These are phyloP conservation scores for Marasmius tenuissimus DNA, from an alignment of 1,284 basidiomycete genomes.

Conservation along the genomic window DNA sequence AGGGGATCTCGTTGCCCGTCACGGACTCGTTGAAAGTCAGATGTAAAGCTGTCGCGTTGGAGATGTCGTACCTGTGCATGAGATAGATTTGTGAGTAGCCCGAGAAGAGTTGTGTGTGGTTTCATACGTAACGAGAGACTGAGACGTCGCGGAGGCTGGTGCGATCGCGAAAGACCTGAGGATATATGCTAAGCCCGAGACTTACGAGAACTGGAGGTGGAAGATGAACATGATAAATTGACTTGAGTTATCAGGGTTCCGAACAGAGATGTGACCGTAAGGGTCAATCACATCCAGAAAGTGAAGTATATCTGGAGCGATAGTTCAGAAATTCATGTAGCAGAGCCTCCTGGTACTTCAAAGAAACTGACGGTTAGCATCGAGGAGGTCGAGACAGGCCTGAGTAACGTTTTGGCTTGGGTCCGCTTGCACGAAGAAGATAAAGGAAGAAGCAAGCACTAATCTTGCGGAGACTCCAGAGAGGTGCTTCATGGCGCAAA, in stretches of 20 bases:
- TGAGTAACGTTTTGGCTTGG: conserved; percentile 10
- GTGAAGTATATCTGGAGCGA: conserved; percentile 19
- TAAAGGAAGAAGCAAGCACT: not conserved
- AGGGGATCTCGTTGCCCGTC: conserved; percentile 6
- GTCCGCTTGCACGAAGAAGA: not conserved
- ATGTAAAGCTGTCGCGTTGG: conserved; percentile 18
- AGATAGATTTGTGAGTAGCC: not conserved
- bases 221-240: conserved; percentile 24
- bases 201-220: too few relatives aligned
- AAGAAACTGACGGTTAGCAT: conserved; percentile 16
- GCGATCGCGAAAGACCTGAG: conserved; percentile 22
- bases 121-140: conserved; percentile 19
- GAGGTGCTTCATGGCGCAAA: too few relatives aligned
- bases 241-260: conserved; percentile 21
- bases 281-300: conserved; percentile 22
- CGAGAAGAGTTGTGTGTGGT: not conserved
- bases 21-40: conserved; percentile 14
- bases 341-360: too few relatives aligned
- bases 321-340: not conserved
- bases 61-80: conserved; percentile 18
- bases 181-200: not conserved
- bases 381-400: conserved; percentile 17
- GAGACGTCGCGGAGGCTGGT: conserved; percentile 20
- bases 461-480: too few relatives aligned
- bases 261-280: conserved; percentile 21